phyloP scores from a whole-genome alignment of 2,329 filamentous ascomycete species.

The Geosmithia morbida region DNA sequence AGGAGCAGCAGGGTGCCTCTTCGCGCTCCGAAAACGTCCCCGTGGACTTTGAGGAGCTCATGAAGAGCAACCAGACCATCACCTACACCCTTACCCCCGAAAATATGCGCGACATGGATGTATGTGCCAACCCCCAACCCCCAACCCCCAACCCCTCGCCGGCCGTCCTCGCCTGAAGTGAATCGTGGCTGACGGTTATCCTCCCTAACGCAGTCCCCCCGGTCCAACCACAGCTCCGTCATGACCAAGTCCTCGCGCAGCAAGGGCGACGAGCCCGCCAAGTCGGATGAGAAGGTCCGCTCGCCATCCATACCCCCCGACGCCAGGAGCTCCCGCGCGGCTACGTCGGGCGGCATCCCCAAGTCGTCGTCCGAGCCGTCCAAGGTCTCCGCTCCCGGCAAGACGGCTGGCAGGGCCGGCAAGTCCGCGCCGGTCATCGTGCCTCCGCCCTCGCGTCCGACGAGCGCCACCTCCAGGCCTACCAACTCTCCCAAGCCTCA shows the following conservation, averaged over 20 bases:
- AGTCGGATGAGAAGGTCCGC: conserved; percentile 25
- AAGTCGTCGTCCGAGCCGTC: not conserved
- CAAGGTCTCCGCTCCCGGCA: not conserved
- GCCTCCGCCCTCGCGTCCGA: not conserved
- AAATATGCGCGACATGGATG: conserved; percentile 63
- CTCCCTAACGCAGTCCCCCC: conserved; percentile 16
- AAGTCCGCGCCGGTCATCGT: conserved; percentile 3
- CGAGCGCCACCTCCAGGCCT: not conserved
- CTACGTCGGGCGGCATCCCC: not conserved
- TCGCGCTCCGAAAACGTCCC: conserved; percentile 40
- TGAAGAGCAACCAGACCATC: conserved; percentile 69
- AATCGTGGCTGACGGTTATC: not conserved
- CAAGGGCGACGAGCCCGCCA: conserved; percentile 29
- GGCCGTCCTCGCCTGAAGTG: not conserved
- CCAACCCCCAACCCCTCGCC: not conserved
- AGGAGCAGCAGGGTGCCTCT: conserved; percentile 17
- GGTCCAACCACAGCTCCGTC: conserved; percentile 27
- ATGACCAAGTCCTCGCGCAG: conserved; percentile 21
- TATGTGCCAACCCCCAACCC: conserved; percentile 23
- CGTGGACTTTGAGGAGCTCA: conserved; percentile 63
- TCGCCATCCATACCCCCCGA: conserved; percentile 16
- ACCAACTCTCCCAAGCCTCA: conserved; percentile 3
- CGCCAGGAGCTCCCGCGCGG: not conserved
- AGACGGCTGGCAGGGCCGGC: not conserved
- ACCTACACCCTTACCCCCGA: conserved; percentile 72